Conservation (phyloP, 805 yeast species). For the Wickerhamomyces ciferrii region DNA sequence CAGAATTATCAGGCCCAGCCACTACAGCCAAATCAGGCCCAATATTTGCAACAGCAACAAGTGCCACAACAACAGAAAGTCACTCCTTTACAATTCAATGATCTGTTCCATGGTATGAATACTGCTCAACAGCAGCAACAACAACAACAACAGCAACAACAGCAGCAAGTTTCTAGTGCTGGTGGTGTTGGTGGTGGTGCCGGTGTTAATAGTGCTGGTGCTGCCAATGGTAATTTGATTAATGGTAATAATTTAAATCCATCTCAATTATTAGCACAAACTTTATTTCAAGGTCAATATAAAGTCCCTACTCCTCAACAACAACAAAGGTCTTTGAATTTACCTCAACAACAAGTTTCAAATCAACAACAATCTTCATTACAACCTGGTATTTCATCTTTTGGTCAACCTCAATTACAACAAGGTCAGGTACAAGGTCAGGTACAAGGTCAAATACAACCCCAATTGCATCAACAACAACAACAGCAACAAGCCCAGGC, state of each 20-base stretch:
- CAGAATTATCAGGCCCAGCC: constrained; percentile 22
- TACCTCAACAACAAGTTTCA: not conserved
- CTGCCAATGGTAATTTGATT: not conserved
- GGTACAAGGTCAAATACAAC: constrained; percentile 6
- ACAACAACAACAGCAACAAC: constrained; percentile 9
- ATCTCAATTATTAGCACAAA: constrained; percentile 32
- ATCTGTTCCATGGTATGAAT: constrained; percentile 16
- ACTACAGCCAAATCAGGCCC: constrained; percentile 19
- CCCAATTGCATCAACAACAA: constrained; percentile 21
- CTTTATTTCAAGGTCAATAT: constrained; percentile 34
- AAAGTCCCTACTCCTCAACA: constrained; percentile 27
- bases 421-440: constrained; percentile 1
- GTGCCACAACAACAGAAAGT: constrained; percentile 10
- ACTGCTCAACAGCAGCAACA: constrained; percentile 10
- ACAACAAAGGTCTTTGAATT: constrained; percentile 16
- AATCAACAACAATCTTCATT: not conserved
- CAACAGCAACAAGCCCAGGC: constrained; percentile 21
- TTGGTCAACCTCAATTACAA: not conserved
- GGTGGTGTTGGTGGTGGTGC: not conserved
- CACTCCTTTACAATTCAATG: constrained; percentile 17
- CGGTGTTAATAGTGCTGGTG: not conserved
- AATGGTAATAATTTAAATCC: constrained; percentile 22
- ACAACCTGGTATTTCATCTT: constrained; percentile 6
- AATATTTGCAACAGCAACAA: constrained; percentile 12
- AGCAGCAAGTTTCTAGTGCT: not conserved